Conservation (phyloP, 2,329 filamentous ascomycete species). For the Verticillium isaacii region DNA sequence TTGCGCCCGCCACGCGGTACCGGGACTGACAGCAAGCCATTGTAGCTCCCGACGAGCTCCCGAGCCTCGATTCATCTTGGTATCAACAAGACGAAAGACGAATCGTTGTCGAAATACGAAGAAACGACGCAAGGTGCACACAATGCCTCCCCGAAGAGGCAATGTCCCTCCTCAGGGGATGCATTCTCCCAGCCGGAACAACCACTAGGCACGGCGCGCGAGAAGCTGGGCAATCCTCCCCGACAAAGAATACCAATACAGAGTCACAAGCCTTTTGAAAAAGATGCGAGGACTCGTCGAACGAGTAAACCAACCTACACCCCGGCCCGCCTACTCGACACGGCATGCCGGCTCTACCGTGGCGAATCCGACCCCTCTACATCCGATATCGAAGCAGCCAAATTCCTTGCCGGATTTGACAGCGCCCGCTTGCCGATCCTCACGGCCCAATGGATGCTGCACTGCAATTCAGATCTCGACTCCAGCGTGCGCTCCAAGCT, state of each 20-base stretch:
- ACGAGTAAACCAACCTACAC: not conserved
- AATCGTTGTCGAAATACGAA: not conserved
- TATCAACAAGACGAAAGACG: not conserved
- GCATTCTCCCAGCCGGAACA: not conserved
- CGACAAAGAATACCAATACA: not conserved
- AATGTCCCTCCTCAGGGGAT: not conserved
- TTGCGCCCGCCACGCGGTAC: not conserved
- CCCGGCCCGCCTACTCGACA: not conserved
- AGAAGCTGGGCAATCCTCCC: not conserved
- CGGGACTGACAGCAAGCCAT: not conserved
- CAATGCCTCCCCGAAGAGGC: not conserved
- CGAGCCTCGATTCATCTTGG: not conserved
- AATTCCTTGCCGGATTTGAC: not conserved
- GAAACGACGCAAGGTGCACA: not conserved
- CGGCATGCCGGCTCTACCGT: constrained; percentile 1
- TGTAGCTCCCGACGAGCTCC: not conserved
- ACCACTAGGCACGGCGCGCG: not conserved
- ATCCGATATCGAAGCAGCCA: not conserved
- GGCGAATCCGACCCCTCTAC: not conserved
- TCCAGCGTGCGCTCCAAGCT: not conserved
- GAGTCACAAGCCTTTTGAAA: not conserved
- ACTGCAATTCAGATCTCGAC: not conserved
- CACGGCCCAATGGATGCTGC: constrained; percentile 9
- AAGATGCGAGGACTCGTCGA: not conserved
- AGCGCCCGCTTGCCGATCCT: constrained; percentile 1